phyloP scores from a whole-genome alignment of 2,329 filamentous ascomycete genomes.

The Cercospora canescens region DNA sequence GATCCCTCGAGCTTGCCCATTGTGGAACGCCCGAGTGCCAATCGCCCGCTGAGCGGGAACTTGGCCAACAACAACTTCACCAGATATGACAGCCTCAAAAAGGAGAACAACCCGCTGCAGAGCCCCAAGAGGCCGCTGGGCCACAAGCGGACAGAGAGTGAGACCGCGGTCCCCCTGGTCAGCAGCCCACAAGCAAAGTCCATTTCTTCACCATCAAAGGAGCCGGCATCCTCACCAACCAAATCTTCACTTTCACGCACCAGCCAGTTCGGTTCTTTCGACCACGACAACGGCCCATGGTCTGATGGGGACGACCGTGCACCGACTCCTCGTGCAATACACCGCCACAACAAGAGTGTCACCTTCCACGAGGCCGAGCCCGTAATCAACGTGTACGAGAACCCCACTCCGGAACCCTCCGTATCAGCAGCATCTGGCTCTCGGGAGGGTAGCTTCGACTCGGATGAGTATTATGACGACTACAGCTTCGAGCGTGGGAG shows the following conservation, averaged over 20 bases:
- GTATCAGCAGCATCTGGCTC: slow-evolving; percentile 80
- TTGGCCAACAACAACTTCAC: slow-evolving; percentile 72
- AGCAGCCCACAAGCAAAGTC: slow-evolving; percentile 46
- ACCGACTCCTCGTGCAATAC: slow-evolving; percentile 66
- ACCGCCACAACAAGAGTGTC: slow-evolving; percentile 91
- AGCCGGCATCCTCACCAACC: slow-evolving; percentile 73
- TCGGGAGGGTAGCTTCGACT: slow-evolving; percentile 90
- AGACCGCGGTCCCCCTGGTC: slow-evolving; percentile 59
- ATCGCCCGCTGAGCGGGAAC: slow-evolving; percentile 56
- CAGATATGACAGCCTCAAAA: slow-evolving; percentile 52
- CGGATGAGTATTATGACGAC: slow-evolving; percentile 70
- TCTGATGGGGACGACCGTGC: slow-evolving; percentile 63
- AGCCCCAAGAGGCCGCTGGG: slow-evolving; percentile 30
- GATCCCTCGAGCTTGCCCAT: slow-evolving; percentile 76
- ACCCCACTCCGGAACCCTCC: slow-evolving; percentile 95
- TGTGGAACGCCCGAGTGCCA: slow-evolving; percentile 75
- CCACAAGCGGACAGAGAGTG: slow-evolving; percentile 56
- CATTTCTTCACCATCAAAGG: slow-evolving; percentile 49
- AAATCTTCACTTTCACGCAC: slow-evolving; percentile 82
- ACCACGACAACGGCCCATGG: slow-evolving; percentile 48
- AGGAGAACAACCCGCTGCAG: slow-evolving; percentile 39
- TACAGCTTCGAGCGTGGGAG: slow-evolving; percentile 61
- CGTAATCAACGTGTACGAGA: slow-evolving; percentile 96
- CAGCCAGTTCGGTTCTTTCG: slow-evolving; percentile 57
- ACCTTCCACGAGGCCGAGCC: slow-evolving; percentile 94